Base-by-base conservation (phyloP, 495 filamentous ascomycete genomes). In the Talaromyces nanjingensis region DNA sequence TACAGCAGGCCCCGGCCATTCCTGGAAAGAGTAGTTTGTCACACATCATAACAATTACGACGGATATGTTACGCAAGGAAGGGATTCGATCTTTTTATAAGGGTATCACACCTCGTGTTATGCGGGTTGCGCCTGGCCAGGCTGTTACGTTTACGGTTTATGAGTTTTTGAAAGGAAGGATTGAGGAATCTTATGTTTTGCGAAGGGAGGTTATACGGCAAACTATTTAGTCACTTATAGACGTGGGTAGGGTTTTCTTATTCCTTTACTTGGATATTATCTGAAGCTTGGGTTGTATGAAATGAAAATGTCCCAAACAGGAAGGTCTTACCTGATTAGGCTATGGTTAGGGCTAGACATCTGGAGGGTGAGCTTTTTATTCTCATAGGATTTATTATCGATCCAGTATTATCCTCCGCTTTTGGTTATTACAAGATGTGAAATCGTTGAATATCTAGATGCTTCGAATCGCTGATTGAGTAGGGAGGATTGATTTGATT, bases 141-240 rank as follows among this genome's bases (percentile, higher is more conserved):
- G 93, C 94, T 27, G 94, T 98, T 27, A 98, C 94, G 0, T 98
- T 98, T 72, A 97, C 92, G 56, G 91, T 97, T 65, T 98, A 98
- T 75, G 96, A 98, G 76, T 96, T 79, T 71, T 77, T 96, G 63
- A 96, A 92, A 80, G 85, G 86, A n/a, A 87, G 88, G 74, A 74
- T 96, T 64, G 92, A 42, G 37, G 14, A 16, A 0, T 42, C 37
- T 3, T 20, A n/a, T 45, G 18, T 49, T 49, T 18, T 49, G n/a
- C 6, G n/a, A 20, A 20, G 37, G 12, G 0, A 42, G 16, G 9
- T 42, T 1, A 9, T 42, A 42, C 14, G 3, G 5, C 37, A 42
- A 12, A 42, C 37, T 42, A 16, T 42, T 2, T 42, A 42, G 37
- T 16, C 6, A 42, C 2, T 14, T 9, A 42, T 42, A 42, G 12